Conservation (phyloP, 1,284 basidiomycete species). For the Coriolopsis trogii region DNA sequence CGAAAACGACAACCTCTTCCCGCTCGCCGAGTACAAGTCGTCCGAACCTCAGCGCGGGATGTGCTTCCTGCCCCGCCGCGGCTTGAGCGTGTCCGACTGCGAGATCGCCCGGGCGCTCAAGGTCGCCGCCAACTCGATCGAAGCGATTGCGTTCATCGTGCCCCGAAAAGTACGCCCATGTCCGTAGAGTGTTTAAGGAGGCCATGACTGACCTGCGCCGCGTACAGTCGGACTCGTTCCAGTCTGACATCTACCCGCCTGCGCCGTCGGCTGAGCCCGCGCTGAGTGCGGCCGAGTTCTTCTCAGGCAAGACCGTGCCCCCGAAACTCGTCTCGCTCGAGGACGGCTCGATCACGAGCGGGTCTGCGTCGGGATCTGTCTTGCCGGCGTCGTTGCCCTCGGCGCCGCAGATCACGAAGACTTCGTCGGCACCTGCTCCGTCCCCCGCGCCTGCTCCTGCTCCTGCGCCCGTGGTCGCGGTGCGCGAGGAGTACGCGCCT, state of each 20-base stretch:
- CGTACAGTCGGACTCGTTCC: constrained; percentile 82
- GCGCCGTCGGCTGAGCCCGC: constrained; percentile 84
- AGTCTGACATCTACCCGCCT: constrained; percentile 93
- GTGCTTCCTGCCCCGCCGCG: constrained; percentile 92
- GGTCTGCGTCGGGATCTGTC: no score
- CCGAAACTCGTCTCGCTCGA: constrained; percentile 75
- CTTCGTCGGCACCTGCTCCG: constrained; percentile 21
- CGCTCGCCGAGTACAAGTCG: constrained; percentile 88
- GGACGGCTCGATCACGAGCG: no score
- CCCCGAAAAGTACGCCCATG: constrained; percentile 73
- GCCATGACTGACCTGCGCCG: neutral
- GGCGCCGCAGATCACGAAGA: constrained; percentile 37
- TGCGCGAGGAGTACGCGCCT: constrained; percentile 28
- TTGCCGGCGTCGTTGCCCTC: constrained; percentile 31
- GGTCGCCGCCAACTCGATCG: constrained; percentile 73
- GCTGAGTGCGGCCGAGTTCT: constrained; percentile 84
- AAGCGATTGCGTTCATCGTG: constrained; percentile 93
- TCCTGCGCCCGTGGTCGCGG: constrained; percentile 33
- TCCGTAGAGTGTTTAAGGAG: neutral
- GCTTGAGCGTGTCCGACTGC: constrained; percentile 87
- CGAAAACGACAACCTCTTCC: constrained; percentile 83
- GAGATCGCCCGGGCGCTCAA: constrained; percentile 98
- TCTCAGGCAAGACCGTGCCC: constrained; percentile 77
- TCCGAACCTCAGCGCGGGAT: constrained; percentile 94
- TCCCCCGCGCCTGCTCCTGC: constrained; percentile 38